These are phyloP conservation scores for Peronosclerospora sorghi DNA, from an alignment of 352 stramenopile species.

Conservation along the genomic window DNA sequence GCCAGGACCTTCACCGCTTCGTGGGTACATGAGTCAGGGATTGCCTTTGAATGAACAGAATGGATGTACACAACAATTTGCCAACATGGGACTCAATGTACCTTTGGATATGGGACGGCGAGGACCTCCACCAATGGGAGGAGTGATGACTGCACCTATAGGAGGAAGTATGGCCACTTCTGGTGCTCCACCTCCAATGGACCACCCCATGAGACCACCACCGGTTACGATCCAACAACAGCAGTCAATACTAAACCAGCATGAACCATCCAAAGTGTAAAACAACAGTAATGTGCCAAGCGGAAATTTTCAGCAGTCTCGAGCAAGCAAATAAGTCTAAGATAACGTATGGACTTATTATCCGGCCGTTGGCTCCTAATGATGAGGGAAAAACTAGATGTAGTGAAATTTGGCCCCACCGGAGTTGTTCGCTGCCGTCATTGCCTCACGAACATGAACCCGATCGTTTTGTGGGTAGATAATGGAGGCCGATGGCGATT, in stretches of 20 bases:
- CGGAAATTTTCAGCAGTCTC: constrained; percentile 78
- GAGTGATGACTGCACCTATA: neutral
- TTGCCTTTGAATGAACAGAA: too few relatives aligned
- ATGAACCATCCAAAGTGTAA: constrained; percentile 7
- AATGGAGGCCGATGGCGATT: constrained; percentile 79
- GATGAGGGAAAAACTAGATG: too few relatives aligned
- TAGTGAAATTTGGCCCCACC: too few relatives aligned
- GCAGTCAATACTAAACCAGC: neutral
- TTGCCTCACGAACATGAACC: constrained; percentile 86
- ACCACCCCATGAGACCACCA: constrained; percentile 1
- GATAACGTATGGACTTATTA: too few relatives aligned
- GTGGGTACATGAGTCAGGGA: too few relatives aligned
- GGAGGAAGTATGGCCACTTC: neutral
- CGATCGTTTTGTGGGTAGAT: constrained; percentile 83
- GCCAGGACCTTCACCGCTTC: too few relatives aligned
- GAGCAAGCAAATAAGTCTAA: constrained; percentile 78
- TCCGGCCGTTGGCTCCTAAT: too few relatives aligned
- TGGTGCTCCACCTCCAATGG: neutral
- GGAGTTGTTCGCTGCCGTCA: constrained; percentile 82
- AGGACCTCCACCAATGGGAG: constrained; percentile 11
- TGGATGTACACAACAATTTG: constrained; percentile 55
- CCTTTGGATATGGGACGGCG: too few relatives aligned
- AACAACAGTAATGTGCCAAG: too few relatives aligned
- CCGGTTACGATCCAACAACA: too few relatives aligned
- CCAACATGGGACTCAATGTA: too few relatives aligned